A percentile compares a stretch with the other conserved stretches of the same genome.
These are phyloP conservation scores for Termitomyces sp. DNA, from an alignment of 768 basidiomycete genomes.

Conservation along the genomic window DNA sequence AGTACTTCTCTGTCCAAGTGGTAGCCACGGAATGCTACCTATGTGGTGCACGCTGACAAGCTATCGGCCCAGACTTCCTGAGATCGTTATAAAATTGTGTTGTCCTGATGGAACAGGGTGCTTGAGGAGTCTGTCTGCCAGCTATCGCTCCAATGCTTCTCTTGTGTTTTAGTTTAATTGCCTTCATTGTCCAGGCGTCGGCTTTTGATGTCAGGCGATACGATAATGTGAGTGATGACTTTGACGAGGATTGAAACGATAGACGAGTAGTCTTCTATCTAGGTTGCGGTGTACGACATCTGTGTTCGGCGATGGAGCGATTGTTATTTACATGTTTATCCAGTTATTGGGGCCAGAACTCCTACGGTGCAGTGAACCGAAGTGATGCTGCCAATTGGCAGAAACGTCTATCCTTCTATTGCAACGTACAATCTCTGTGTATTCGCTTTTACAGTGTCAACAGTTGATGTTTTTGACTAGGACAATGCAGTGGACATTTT, in stretches of 20 bases:
- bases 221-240: slow-evolving; percentile 50
- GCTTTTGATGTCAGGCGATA: slow-evolving; percentile 54
- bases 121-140: neutral
- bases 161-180: slow-evolving; percentile 2
- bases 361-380: slow-evolving; percentile 53
- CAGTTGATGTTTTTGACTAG: slow-evolving; percentile 21
- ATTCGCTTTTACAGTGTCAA: neutral
- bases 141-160: slow-evolving; percentile 10
- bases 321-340: neutral
- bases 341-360: slow-evolving; percentile 76
- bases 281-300: slow-evolving; percentile 51
- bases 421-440: slow-evolving; percentile 35
- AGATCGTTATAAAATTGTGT: neutral
- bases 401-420: slow-evolving; percentile 58
- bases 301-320: neutral
- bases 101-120: neutral
- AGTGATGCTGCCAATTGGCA: slow-evolving; percentile 50
- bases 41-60: neutral
- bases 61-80: neutral
- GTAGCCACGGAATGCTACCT: neutral
- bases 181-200: slow-evolving; percentile 10
- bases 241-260: neutral
- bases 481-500: slow-evolving; percentile 66
- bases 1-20: neutral
- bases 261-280: slow-evolving; percentile 3